Percentiles rank a stretch among this genome's conserved stretches.
Conservation (phyloP, 495 filamentous ascomycete species). For the Tuber borchii region DNA sequence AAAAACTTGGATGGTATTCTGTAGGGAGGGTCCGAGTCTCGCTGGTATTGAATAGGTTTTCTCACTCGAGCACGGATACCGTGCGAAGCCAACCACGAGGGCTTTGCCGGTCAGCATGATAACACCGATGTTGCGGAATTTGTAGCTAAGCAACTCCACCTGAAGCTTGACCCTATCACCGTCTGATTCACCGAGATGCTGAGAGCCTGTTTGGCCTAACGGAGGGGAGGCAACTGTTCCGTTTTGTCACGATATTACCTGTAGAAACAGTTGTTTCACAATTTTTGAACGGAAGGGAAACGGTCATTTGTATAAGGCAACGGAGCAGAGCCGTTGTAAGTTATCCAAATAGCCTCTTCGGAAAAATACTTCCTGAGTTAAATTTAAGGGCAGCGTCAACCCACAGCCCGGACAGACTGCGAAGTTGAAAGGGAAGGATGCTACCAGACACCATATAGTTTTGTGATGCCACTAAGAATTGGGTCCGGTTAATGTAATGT, state of each 20-base stretch:
- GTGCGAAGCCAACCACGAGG: constrained; percentile 24
- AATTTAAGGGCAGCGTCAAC: constrained; percentile 31
- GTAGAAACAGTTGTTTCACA: no score
- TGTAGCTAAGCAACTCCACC: constrained; percentile 55
- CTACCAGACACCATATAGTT: constrained; percentile 18
- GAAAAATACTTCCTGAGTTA: constrained; percentile 43
- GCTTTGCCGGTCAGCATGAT: constrained; percentile 58
- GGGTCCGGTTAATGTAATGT: constrained; percentile 8
- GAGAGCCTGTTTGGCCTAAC: constrained; percentile 15
- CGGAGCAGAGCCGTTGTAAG: no score
- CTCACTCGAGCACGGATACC: no score
- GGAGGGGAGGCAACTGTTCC: no score
- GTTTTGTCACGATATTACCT: no score
- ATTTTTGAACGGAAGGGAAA: no score
- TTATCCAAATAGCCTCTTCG: background rate
- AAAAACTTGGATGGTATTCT: no score
- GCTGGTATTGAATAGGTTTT: no score
- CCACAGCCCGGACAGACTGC: constrained; percentile 15
- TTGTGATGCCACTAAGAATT: background rate
- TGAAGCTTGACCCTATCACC: constrained; percentile 55
- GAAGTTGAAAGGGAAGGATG: constrained; percentile 27
- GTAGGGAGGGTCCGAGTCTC: no score
- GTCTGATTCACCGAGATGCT: constrained; percentile 55
- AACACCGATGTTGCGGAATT: constrained; percentile 54
- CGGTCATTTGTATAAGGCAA: no score